phyloP scores from a whole-genome alignment of 1,284 basidiomycete genomes.

The Apiotrichum laibachii region DNA sequence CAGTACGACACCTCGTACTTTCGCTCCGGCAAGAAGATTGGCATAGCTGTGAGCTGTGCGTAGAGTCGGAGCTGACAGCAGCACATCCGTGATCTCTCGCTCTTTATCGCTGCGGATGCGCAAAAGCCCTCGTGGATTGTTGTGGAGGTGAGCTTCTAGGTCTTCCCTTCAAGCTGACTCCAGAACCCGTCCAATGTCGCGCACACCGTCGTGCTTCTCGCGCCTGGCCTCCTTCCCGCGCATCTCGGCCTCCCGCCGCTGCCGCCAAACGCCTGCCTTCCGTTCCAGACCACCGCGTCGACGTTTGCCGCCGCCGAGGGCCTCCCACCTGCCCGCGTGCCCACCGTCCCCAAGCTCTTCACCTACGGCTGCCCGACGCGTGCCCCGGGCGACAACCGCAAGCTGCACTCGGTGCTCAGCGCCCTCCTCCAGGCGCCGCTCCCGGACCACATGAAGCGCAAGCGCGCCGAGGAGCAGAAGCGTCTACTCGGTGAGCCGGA shows the following conservation, averaged over 20 bases:
- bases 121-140: slow-evolving; percentile 77
- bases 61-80: slow-evolving; percentile 53
- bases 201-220: slow-evolving; percentile 72
- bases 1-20: slow-evolving; percentile 76
- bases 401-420: slow-evolving; percentile 80
- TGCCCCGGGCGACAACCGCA: slow-evolving; percentile 77
- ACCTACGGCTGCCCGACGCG: slow-evolving; percentile 85
- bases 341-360: slow-evolving; percentile 77
- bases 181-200: slow-evolving; percentile 70
- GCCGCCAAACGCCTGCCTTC: slow-evolving; percentile 58
- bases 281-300: slow-evolving; percentile 60
- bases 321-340: slow-evolving; percentile 53
- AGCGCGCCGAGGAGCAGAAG: slow-evolving; percentile 57
- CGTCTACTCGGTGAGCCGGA: slow-evolving; percentile 30
- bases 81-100: slow-evolving; percentile 78
- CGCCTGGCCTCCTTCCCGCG: slow-evolving; percentile 74
- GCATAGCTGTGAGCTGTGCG: slow-evolving; percentile 70
- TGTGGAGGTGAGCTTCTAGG: slow-evolving; percentile 61
- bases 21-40: slow-evolving; percentile 64
- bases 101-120: slow-evolving; percentile 76
- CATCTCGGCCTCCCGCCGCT: slow-evolving; percentile 62
- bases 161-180: not conserved
- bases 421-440: slow-evolving; percentile 76
- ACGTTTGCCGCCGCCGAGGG: slow-evolving; percentile 30
- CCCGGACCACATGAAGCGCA: slow-evolving; percentile 65